Conservation (phyloP, 768 basidiomycete species). For the Amyloporia xantha region DNA sequence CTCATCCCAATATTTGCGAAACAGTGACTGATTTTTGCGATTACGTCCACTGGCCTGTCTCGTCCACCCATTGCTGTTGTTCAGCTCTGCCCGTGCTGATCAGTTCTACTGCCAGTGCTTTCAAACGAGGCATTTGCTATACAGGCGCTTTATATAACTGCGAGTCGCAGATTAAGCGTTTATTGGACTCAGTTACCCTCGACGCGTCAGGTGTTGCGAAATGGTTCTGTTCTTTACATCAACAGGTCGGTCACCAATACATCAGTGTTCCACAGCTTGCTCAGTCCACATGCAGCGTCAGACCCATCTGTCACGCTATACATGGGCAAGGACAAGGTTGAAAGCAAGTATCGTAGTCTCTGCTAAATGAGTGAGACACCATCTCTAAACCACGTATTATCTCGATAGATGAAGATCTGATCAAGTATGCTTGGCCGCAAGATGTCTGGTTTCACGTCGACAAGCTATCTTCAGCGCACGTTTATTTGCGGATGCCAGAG, state of each 20-base stretch:
- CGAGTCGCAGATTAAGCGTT: background rate
- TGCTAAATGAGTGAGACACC: background rate
- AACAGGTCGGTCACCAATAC: slow-evolving; percentile 25
- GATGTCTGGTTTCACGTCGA: slow-evolving; percentile 97
- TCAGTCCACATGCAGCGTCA: slow-evolving; percentile 33
- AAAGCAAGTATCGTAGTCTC: slow-evolving; percentile 50
- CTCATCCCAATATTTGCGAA: too few species aligned
- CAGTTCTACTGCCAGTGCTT: background rate
- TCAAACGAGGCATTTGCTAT: background rate
- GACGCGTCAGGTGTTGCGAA: background rate
- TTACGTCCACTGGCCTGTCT: background rate
- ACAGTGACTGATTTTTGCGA: background rate
- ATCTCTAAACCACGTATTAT: background rate
- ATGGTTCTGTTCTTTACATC: slow-evolving; percentile 62
- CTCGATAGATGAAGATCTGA: slow-evolving; percentile 82
- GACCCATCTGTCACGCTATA: slow-evolving; percentile 70
- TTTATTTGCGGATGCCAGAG: slow-evolving; percentile 86
- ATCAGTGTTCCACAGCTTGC: background rate
- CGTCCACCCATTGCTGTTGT: too few species aligned
- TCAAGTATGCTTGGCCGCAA: slow-evolving; percentile 86
- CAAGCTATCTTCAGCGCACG: slow-evolving; percentile 94
- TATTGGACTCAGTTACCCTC: background rate
- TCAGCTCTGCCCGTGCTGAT: background rate
- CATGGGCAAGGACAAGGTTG: slow-evolving; percentile 97
- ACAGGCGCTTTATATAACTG: background rate